Conservation (phyloP, 208 protist genomes). For the Histomonas meleagridis region DNA sequence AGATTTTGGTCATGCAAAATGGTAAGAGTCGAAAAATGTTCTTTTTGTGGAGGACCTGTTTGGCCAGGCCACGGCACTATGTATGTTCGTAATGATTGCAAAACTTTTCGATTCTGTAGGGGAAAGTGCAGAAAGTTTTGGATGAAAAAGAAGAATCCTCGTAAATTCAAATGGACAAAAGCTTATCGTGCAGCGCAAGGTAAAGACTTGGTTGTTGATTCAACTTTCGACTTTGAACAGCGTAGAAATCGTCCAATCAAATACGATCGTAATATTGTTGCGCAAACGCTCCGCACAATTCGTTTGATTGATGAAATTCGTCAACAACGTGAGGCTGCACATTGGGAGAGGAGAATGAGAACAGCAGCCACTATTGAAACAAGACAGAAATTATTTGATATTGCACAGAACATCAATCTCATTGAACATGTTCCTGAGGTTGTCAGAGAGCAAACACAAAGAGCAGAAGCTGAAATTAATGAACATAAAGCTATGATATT, state of each 20-base stretch:
- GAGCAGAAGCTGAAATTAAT: conserved; percentile 17
- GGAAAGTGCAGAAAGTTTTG: conserved; percentile 96
- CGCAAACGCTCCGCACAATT: conserved; percentile 77
- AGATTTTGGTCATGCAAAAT: no score
- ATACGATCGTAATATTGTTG: conserved; percentile 92
- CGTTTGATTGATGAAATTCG: conserved; percentile 86
- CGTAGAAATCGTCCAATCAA: conserved; percentile 84
- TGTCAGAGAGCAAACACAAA: background rate
- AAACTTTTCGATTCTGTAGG: conserved; percentile 84
- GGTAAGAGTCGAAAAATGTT: conserved; percentile 24
- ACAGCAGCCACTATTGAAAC: conserved; percentile 63
- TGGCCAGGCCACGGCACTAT: conserved; percentile 95
- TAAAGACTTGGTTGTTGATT: conserved; percentile 92
- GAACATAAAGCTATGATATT: background rate
- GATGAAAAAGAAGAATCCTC: conserved; percentile 95
- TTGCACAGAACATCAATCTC: conserved; percentile 77
- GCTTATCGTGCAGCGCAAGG: conserved; percentile 84
- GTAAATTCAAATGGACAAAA: conserved; percentile 96
- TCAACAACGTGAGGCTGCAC: conserved; percentile 68
- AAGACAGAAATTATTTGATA: conserved; percentile 53
- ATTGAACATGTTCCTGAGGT: conserved; percentile 48
- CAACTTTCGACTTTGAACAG: conserved; percentile 94
- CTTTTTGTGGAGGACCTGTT: conserved; percentile 57
- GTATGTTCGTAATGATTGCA: conserved; percentile 96
- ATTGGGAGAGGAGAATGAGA: conserved; percentile 72